phyloP scores from a whole-genome alignment of 352 stramenopile genomes.

The Chrysophaeum taylorii region DNA sequence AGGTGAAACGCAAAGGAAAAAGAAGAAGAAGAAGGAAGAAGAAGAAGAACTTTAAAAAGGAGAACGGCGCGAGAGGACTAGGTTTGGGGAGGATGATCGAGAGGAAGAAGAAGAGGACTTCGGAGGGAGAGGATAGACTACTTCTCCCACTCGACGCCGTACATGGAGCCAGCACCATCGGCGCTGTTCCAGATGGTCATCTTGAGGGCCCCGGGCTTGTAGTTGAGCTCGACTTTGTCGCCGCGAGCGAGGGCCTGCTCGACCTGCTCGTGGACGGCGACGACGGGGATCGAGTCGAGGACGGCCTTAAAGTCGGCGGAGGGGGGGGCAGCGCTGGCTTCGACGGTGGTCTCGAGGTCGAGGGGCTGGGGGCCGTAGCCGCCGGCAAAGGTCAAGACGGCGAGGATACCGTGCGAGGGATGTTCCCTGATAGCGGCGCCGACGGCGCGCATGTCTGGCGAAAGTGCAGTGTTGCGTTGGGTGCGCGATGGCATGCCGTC shows the following conservation, averaged over 20 bases:
- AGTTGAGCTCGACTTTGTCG: conserved; percentile 1
- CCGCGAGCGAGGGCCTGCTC: not conserved
- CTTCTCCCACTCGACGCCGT: conserved; percentile 9
- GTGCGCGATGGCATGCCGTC: conserved; percentile 4
- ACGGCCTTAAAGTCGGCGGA: conserved; percentile 44
- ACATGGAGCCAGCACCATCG: not conserved
- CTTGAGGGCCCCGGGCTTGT: not conserved
- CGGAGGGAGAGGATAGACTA: conserved; percentile 3
- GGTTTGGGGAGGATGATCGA: too few species aligned
- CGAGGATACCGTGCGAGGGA: not conserved
- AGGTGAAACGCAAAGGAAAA: too few species aligned
- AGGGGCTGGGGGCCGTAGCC: conserved; percentile 1
- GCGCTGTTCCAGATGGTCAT: not conserved
- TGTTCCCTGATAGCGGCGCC: not conserved
- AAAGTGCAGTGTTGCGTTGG: not conserved
- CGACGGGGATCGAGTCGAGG: conserved; percentile 39
- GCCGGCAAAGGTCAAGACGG: not conserved
- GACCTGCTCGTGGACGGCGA: conserved; percentile 2
- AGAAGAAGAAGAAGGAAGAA: too few species aligned
- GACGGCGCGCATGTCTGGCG: not conserved
- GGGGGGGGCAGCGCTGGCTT: conserved; percentile 56
- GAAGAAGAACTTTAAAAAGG: too few species aligned
- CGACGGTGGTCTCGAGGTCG: not conserved
- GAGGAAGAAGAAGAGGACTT: too few species aligned
- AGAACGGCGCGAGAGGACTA: too few species aligned